phyloP scores from a whole-genome alignment of 2,329 filamentous ascomycete genomes.

The Teratosphaeria pseudoeucalypti region DNA sequence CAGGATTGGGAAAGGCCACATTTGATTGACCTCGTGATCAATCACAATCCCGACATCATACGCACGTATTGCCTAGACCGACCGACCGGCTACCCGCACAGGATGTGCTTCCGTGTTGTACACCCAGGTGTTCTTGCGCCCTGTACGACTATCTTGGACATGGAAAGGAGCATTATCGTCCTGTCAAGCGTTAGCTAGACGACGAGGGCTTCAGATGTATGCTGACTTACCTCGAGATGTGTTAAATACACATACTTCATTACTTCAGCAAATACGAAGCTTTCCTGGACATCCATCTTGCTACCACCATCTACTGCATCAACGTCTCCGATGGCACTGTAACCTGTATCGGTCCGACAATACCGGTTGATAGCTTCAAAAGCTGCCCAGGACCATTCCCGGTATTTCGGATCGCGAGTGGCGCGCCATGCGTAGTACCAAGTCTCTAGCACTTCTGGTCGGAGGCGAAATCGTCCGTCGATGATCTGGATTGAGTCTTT shows the following conservation, averaged over 20 bases:
- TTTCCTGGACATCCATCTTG: slow-evolving; percentile 9
- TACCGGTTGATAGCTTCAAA: slow-evolving; percentile 13
- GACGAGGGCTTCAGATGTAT: not conserved
- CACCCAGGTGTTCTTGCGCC: not conserved
- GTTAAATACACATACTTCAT: slow-evolving; percentile 29
- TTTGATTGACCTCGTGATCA: not conserved
- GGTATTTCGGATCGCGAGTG: slow-evolving; percentile 20
- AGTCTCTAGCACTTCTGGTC: slow-evolving; percentile 23
- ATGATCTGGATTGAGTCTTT: slow-evolving; percentile 9
- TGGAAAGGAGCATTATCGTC: not conserved
- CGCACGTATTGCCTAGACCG: not conserved
- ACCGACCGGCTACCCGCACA: not conserved
- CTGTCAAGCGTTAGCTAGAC: not conserved
- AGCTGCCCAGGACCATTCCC: slow-evolving; percentile 18
- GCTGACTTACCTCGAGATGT: slow-evolving; percentile 14
- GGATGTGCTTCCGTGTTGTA: not conserved
- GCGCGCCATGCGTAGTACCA: slow-evolving; percentile 25
- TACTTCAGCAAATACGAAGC: slow-evolving; percentile 17
- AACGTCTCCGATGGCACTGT: slow-evolving; percentile 17
- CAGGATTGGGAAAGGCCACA: no score
- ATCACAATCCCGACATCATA: not conserved
- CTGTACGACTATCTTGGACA: not conserved
- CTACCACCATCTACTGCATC: slow-evolving; percentile 10
- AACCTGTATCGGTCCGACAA: slow-evolving; percentile 17
- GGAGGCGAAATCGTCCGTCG: slow-evolving; percentile 10